These are phyloP conservation scores for Tylopilus subfusipes DNA, from an alignment of 768 basidiomycete species.

Conservation along the genomic window DNA sequence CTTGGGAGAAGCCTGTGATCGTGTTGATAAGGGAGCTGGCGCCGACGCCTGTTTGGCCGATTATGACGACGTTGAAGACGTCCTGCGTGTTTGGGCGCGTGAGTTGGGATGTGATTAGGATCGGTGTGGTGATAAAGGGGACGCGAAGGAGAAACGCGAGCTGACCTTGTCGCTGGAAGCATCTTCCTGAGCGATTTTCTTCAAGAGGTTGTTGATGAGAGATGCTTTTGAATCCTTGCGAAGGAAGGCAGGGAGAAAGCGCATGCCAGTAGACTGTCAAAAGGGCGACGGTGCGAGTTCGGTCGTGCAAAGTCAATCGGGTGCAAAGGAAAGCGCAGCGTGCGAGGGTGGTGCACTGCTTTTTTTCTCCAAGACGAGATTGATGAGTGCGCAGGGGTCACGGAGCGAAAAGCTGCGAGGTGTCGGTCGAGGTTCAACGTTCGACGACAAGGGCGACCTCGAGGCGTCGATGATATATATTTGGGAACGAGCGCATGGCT, in stretches of 20 bases:
- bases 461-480: conserved; percentile 18
- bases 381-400: conserved; percentile 7
- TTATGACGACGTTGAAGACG: conserved; percentile 30
- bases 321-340: conserved; percentile 10
- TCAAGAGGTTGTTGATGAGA: conserved; percentile 24
- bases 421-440: conserved; percentile 9
- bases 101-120: neutral
- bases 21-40: conserved; percentile 43
- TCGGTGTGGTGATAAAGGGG: neutral
- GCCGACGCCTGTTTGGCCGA: conserved; percentile 32
- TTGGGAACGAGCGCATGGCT: neutral
- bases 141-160: neutral
- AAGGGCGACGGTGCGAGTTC: neutral
- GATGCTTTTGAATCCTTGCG: conserved; percentile 26
- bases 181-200: conserved; percentile 21
- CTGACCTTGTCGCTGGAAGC: conserved; percentile 23
- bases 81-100: conserved; percentile 12
- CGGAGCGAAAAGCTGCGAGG: conserved; percentile 9
- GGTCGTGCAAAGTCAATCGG: conserved; percentile 8
- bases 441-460: conserved; percentile 11
- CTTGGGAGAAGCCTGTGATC: conserved; percentile 22
- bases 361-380: neutral
- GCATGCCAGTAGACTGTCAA: conserved; percentile 17
- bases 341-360: conserved; percentile 11
- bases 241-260: conserved; percentile 25